Evolutionary conservation across 768 basidiomycete species (phyloP).

Genomic region (Cystofilobasidium ferigula): DNA sequence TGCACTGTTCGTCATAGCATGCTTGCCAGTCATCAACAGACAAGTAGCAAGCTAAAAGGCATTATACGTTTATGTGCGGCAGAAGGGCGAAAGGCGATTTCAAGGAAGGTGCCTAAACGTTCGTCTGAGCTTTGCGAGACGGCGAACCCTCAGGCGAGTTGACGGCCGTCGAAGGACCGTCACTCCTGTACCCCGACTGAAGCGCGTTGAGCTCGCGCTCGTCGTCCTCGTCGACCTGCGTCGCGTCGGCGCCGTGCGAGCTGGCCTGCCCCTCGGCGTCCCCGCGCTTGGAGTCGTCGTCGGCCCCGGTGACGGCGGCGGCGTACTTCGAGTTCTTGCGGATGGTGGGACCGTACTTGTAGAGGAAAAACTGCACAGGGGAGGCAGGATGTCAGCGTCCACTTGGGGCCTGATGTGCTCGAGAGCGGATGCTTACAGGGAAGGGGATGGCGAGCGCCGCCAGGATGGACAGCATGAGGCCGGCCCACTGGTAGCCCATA

Average conservation of each 20-base stretch:
- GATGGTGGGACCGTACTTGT: conserved; percentile 24
- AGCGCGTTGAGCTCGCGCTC: neutral
- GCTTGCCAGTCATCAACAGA: too few species aligned
- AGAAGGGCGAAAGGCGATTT: too few species aligned
- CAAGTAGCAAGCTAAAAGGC: too few species aligned
- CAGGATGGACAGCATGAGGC: conserved; percentile 3
- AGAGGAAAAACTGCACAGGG: conserved; percentile 20
- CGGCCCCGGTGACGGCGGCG: neutral
- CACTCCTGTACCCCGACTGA: neutral
- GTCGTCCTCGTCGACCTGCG: neutral
- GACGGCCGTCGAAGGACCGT: neutral
- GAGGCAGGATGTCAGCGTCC: neutral
- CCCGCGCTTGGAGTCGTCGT: neutral
- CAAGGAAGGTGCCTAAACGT: too few species aligned
- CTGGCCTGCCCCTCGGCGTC: neutral
- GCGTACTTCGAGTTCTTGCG: conserved; percentile 18
- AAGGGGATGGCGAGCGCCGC: conserved; percentile 17
- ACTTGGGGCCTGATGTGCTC: neutral
- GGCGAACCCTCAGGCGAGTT: neutral
- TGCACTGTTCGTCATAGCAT: too few species aligned
- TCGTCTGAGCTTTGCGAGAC: neutral
- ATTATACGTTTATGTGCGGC: too few species aligned
- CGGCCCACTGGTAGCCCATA: conserved; percentile 14
- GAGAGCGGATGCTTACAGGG: conserved; percentile 1
- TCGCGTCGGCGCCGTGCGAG: neutral